phyloP scores from a whole-genome alignment of 257 asterid species.

The Scutellaria minor region DNA sequence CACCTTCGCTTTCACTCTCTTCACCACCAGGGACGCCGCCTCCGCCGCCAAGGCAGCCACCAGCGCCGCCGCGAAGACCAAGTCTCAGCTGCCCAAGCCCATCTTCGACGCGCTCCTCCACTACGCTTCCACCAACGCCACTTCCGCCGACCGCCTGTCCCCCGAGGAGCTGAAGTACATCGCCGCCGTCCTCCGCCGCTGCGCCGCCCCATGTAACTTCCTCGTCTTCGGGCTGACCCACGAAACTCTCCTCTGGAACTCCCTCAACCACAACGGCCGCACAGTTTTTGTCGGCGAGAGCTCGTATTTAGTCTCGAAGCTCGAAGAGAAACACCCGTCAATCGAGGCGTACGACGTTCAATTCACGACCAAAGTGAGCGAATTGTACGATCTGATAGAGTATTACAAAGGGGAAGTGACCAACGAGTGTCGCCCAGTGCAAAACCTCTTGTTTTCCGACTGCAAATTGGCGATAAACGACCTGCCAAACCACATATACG shows the following conservation, averaged over 20 bases:
- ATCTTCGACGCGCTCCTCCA: slow-evolving; percentile 71
- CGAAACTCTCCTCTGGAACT: slow-evolving; percentile 79
- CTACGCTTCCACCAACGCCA: slow-evolving; percentile 62
- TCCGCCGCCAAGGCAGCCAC: slow-evolving; percentile 27
- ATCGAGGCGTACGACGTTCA: slow-evolving; percentile 85
- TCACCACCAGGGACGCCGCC: slow-evolving; percentile 54
- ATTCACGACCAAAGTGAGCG: slow-evolving; percentile 66
- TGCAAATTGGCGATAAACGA: slow-evolving; percentile 79
- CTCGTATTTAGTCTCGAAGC: slow-evolving; percentile 51
- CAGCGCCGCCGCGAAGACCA: slow-evolving; percentile 18
- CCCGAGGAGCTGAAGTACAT: slow-evolving; percentile 53
- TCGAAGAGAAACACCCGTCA: slow-evolving; percentile 60
- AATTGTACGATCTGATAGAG: slow-evolving; percentile 58
- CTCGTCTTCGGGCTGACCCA: slow-evolving; percentile 83
- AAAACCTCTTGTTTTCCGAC: slow-evolving; percentile 83
- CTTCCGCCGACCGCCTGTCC: slow-evolving; percentile 53
- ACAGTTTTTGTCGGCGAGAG: slow-evolving; percentile 77
- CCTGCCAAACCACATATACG: slow-evolving; percentile 85
- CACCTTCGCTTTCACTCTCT: slow-evolving; percentile 60
- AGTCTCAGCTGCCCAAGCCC: slow-evolving; percentile 45
- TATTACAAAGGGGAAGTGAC: slow-evolving; percentile 49
- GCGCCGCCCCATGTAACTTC: slow-evolving; percentile 68
- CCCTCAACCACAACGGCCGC: slow-evolving; percentile 76
- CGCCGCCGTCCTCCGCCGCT: slow-evolving; percentile 64
- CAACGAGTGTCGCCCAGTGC: slow-evolving; percentile 70